Evolutionary conservation across 176 grass and related monocot genomes (phyloP).

Genomic region (Rhipidocladum racemiflorum): DNA sequence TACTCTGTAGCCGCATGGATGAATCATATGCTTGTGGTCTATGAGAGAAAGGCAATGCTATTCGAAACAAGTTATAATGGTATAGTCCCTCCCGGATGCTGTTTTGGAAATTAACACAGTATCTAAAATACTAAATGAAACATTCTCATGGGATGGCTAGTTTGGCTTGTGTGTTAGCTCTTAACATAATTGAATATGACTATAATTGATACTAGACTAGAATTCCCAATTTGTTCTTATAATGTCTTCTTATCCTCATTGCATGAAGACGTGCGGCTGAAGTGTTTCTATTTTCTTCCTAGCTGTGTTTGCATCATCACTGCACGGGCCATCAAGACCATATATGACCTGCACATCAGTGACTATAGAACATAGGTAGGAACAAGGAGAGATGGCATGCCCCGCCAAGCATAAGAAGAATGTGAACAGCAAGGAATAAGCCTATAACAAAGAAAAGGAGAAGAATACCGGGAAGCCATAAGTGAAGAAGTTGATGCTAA

Average conservation of each 20-base stretch:
- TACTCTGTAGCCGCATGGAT: background rate
- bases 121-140: too few relatives aligned
- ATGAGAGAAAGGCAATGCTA: background rate
- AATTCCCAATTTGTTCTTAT: background rate
- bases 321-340: background rate
- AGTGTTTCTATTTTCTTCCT: constrained; percentile 1
- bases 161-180: background rate
- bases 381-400: background rate
- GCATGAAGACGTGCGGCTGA: background rate
- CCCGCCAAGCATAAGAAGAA: constrained; percentile 18
- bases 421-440: constrained; percentile 12
- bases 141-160: too few relatives aligned
- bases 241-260: background rate
- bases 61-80: too few relatives aligned
- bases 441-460: background rate
- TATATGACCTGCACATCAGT: background rate
- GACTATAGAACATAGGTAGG: background rate
- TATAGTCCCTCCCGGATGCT: too few relatives aligned
- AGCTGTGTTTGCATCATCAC: background rate
- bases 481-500: constrained; percentile 97
- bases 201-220: background rate
- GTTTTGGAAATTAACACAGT: too few relatives aligned
- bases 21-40: too few relatives aligned
- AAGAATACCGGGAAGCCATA: constrained; percentile 90
- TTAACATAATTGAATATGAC: constrained; percentile 4